Evolutionary conservation across 2,329 filamentous ascomycete species (phyloP), one percentile per base, ranked within the genome.

Genomic region (Hypoxylon sp.): DNA sequence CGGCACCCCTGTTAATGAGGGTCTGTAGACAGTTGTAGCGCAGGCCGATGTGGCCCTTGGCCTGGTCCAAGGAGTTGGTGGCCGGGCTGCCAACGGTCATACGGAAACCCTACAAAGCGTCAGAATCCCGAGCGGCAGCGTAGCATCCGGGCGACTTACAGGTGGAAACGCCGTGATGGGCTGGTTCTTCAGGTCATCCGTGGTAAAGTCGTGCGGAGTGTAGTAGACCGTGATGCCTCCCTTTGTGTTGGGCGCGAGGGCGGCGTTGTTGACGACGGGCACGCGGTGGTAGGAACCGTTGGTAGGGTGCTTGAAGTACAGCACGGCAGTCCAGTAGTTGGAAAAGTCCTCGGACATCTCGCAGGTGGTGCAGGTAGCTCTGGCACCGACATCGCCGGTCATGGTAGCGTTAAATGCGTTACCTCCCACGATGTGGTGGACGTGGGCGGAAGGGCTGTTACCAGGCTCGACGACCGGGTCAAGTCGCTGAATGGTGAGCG

Each of bases 111-210:
- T 77, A 41, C 20, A 24, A 34, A 30, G 15, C 39, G 32, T 69
- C 50, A 64, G 54, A 41, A 17, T 7, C 15, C 49, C 19, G 6
- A 24, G 7, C 30, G 2, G 32, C 19, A 20, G 3, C 17, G 11
- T 26, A 50, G 19, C 22, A 37, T 10, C 20, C 3, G 6, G 22
- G 6, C 13, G 1, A 63, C 58, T 66, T 67, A 78, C 76, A 10
- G 78, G 75, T 56, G 73, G 76, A 70, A 82, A 82, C 6, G 77
- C 76, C 3, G 75, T 81, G 10, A 81, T 77, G 57, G 78, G 78
- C 34, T 74, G 69, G 58, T 72, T 59, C 22, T 50, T 24, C 13
- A 71, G 51, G 56, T 59, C 62, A 32, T 73, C 70, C 34, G 62
- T 60, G 28, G n/a, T 47, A n/a, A 71, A 52, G 51, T 72, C 71